Evolutionary conservation across 148 eudicot species (phyloP).

Genomic region (Nepenthes mirabilis): DNA sequence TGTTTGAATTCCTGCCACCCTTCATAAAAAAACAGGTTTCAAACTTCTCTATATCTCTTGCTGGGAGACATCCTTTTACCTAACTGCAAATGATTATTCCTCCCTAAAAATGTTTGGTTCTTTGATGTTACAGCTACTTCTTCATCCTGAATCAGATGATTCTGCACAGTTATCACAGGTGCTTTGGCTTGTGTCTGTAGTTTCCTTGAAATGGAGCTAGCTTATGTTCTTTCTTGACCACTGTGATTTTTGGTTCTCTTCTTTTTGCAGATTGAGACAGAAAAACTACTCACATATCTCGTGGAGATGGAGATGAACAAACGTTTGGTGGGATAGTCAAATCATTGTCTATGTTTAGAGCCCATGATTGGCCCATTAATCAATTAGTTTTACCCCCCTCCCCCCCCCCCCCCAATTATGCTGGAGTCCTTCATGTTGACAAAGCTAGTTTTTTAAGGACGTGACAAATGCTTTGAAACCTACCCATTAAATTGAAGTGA

Average conservation of each 20-base stretch:
- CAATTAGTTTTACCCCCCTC: neutral
- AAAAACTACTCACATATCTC: conserved; percentile 85
- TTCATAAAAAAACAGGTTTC: conserved; percentile 78
- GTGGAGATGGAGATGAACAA: conserved; percentile 93
- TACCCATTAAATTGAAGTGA: no score
- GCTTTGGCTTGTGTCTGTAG: conserved; percentile 9
- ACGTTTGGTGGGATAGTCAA: conserved; percentile 46
- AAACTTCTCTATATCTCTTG: conserved; percentile 1
- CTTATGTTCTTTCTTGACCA: neutral
- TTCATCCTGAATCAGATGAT: conserved; percentile 95
- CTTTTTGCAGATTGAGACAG: conserved; percentile 81
- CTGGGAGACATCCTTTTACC: neutral
- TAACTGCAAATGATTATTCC: neutral
- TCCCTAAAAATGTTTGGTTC: neutral
- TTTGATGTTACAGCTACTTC: conserved; percentile 61
- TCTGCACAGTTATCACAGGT: conserved; percentile 99
- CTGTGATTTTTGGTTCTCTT: conserved; percentile 3
- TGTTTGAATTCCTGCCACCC: conserved; percentile 84
- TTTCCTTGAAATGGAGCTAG: conserved; percentile 1
- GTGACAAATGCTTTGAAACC: no score
- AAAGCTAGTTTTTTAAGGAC: no score
- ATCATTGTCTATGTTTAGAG: no score
- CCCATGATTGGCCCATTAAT: no score
- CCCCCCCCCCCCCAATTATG: neutral
- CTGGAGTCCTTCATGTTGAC: no score